Conservation (phyloP, 768 basidiomycete species). For the Suillus americanus region DNA sequence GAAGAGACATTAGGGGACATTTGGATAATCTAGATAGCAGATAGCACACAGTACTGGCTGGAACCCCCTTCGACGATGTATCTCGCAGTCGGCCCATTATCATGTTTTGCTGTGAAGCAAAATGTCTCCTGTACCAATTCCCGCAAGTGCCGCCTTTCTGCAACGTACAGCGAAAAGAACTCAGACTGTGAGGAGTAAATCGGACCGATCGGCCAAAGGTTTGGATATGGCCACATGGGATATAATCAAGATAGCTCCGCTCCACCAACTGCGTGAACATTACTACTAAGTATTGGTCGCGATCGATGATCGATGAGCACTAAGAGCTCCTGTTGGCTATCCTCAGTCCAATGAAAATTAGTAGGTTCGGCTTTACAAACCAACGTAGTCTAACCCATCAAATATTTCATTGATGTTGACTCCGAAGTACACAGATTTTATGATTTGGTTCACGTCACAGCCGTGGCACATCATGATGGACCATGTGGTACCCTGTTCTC, state of each 20-base stretch:
- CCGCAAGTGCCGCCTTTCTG: background rate
- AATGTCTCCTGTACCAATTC: background rate
- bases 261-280: background rate
- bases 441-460: no score
- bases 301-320: constrained; percentile 1
- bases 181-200: constrained; percentile 6
- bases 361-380: no score
- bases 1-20: no score
- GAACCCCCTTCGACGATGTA: background rate
- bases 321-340: background rate
- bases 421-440: no score
- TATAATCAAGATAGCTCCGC: background rate
- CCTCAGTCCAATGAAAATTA: background rate
- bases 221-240: no score
- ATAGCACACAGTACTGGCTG: background rate
- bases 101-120: background rate
- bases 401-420: no score
- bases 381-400: no score
- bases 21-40: background rate
- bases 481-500: no score
- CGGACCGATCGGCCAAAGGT: constrained; percentile 19
- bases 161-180: constrained; percentile 26
- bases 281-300: background rate
- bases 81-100: background rate
- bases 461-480: no score